Evolutionary conservation across 176 grass and related monocot species (phyloP).

Genomic region (Poa annua): DNA sequence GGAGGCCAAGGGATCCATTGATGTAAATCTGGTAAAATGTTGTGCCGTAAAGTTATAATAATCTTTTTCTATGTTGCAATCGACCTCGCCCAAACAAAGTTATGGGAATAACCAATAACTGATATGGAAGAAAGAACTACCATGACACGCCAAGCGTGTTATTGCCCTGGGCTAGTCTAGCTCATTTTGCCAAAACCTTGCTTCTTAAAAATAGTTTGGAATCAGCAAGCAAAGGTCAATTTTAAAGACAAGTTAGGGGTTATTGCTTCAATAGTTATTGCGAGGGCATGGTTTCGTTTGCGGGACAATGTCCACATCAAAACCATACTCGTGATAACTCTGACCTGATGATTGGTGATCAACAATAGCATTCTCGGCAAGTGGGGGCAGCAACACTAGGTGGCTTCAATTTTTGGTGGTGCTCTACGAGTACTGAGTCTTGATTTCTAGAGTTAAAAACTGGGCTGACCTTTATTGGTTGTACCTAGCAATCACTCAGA

Average conservation of each 20-base stretch:
- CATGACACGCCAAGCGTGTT: background rate
- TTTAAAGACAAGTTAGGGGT: constrained; percentile 5
- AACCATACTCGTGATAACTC: too few relatives aligned
- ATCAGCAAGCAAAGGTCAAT: background rate
- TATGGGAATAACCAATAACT: background rate
- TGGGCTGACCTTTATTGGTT: too few relatives aligned
- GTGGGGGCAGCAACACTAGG: too few relatives aligned
- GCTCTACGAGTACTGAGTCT: too few relatives aligned
- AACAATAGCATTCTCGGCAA: too few relatives aligned
- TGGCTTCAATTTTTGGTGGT: too few relatives aligned
- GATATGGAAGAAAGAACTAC: constrained; percentile 13
- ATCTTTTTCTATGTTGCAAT: background rate
- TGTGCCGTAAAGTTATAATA: background rate
- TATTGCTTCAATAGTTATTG: background rate
- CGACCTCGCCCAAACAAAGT: background rate
- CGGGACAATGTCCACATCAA: too few relatives aligned
- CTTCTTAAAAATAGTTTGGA: background rate
- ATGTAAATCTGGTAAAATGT: background rate
- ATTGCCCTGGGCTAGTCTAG: background rate
- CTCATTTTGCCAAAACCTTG: constrained; percentile 8
- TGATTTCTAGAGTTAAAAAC: too few relatives aligned
- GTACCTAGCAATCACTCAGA: too few relatives aligned
- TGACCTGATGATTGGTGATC: too few relatives aligned
- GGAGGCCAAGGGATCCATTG: background rate
- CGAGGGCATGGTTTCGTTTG: too few relatives aligned